Evolutionary conservation across 1,139 yeast genomes (phyloP).

Genomic region (Hyphopichia pseudoburtonii): DNA sequence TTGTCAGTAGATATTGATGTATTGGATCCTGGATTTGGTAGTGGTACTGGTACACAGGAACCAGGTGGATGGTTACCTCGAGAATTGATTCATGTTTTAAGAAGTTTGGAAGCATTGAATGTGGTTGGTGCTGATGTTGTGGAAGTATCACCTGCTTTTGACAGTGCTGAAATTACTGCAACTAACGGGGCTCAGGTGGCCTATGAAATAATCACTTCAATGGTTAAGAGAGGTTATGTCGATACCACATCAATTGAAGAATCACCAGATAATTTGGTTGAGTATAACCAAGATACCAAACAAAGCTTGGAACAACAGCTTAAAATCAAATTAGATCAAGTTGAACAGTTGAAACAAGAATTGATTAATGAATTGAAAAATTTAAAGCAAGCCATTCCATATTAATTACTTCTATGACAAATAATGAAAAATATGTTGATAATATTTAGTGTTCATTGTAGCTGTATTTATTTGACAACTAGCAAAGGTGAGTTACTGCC

Average conservation of each 20-base stretch:
- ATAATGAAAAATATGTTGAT: too few species aligned
- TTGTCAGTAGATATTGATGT: constrained; percentile 77
- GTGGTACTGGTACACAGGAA: constrained; percentile 84
- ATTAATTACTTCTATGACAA: too few species aligned
- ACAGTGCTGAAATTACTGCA: constrained; percentile 70
- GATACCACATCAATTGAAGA: constrained; percentile 9
- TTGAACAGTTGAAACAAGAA: constrained; percentile 13
- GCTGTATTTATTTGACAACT: too few species aligned
- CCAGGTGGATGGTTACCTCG: constrained; percentile 83
- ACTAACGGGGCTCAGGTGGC: constrained; percentile 78
- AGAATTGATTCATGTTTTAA: constrained; percentile 62
- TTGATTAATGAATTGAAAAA: constrained; percentile 13
- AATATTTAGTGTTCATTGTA: too few species aligned
- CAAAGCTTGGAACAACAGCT: neutral
- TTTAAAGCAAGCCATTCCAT: constrained; percentile 3
- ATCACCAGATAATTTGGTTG: constrained; percentile 6
- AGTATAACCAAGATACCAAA: constrained; percentile 2
- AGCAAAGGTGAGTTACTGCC: too few species aligned
- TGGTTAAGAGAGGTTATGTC: constrained; percentile 61
- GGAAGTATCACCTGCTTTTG: constrained; percentile 75
- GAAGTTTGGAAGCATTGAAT: constrained; percentile 57
- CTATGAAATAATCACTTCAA: constrained; percentile 65
- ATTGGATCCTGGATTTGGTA: constrained; percentile 77
- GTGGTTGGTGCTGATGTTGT: constrained; percentile 79
- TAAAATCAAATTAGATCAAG: constrained; percentile 13